Evolutionary conservation across 169 alveolate genomes (phyloP).

Genomic region (Cryptosporidium sp.): DNA sequence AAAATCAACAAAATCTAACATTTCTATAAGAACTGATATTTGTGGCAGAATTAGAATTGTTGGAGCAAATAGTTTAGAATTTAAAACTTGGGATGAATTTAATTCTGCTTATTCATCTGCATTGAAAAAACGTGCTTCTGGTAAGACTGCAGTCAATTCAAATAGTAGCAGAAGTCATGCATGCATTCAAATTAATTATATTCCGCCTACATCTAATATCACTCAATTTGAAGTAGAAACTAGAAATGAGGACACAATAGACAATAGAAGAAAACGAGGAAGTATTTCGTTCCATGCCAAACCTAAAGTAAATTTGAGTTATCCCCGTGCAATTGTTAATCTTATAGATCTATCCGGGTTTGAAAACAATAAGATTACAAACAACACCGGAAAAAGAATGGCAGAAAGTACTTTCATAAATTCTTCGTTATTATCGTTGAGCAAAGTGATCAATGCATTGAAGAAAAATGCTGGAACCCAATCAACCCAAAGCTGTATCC

Average conservation of each 20-base stretch:
- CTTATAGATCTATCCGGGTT: slow-evolving; percentile 76
- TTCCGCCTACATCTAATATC: slow-evolving; percentile 27
- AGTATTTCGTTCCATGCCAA: slow-evolving; percentile 72
- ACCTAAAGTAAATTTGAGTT: slow-evolving; percentile 35
- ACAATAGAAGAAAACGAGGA: slow-evolving; percentile 63
- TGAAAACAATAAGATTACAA: slow-evolving; percentile 63
- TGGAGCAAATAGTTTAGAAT: slow-evolving; percentile 33
- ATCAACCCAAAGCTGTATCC: slow-evolving; percentile 64
- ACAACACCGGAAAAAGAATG: slow-evolving; percentile 74
- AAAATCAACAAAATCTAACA: not conserved
- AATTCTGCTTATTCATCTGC: slow-evolving; percentile 7
- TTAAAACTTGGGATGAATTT: slow-evolving; percentile 61
- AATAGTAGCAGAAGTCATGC: slow-evolving; percentile 75
- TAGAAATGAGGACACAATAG: slow-evolving; percentile 50
- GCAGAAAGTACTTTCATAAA: slow-evolving; percentile 75
- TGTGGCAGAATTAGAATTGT: slow-evolving; percentile 68
- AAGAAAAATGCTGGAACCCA: slow-evolving; percentile 68
- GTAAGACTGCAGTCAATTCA: slow-evolving; percentile 41
- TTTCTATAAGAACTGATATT: slow-evolving; percentile 74
- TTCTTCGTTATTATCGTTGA: slow-evolving; percentile 62
- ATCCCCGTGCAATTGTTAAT: slow-evolving; percentile 73
- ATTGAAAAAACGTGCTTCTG: slow-evolving; percentile 37
- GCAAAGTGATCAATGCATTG: slow-evolving; percentile 74
- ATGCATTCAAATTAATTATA: slow-evolving; percentile 62
- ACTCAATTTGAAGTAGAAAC: not conserved